Evolutionary conservation across 345 rosid species (phyloP).

Genomic region (Excoecaria agallocha): DNA sequence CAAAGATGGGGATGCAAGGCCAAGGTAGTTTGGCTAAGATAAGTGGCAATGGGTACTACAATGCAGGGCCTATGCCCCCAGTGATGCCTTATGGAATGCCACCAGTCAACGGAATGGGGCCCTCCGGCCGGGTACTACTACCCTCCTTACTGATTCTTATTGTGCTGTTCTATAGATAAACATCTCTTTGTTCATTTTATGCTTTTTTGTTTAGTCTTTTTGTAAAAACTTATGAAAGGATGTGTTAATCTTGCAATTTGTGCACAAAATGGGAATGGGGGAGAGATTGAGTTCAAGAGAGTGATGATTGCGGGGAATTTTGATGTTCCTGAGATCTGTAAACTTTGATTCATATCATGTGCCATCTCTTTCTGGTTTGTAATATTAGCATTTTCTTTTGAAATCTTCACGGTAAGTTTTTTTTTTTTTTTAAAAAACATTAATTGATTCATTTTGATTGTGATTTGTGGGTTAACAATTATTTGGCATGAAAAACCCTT

Average conservation of each 20-base stretch:
- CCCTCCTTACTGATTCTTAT: conserved; percentile 32
- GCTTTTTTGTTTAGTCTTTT: conserved; percentile 13
- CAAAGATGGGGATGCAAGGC: conserved; percentile 76
- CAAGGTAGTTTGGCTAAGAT: conserved; percentile 54
- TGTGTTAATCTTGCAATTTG: conserved; percentile 30
- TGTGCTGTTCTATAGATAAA: conserved; percentile 20
- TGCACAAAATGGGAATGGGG: conserved; percentile 24
- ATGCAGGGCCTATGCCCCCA: conserved; percentile 31
- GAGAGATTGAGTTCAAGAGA: conserved; percentile 11
- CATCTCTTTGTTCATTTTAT: conserved; percentile 32
- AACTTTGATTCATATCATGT: conserved; percentile 15
- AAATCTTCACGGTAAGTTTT: conserved; percentile 3
- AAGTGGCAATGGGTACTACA: conserved; percentile 38
- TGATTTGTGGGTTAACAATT: neutral
- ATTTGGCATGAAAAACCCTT: neutral
- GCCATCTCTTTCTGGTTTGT: conserved; percentile 39
- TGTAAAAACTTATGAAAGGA: conserved; percentile 16
- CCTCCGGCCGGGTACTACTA: conserved; percentile 49
- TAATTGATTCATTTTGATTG: neutral
- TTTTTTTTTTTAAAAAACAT: neutral
- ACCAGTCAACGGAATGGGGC: conserved; percentile 47
- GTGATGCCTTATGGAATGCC: conserved; percentile 60
- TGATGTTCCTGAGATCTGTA: conserved; percentile 30
- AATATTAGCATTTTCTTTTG: conserved; percentile 27
- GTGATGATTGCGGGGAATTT: conserved; percentile 25